Conservation (phyloP, 2,329 filamentous ascomycete genomes). For the Pezizomycotina sp. region DNA sequence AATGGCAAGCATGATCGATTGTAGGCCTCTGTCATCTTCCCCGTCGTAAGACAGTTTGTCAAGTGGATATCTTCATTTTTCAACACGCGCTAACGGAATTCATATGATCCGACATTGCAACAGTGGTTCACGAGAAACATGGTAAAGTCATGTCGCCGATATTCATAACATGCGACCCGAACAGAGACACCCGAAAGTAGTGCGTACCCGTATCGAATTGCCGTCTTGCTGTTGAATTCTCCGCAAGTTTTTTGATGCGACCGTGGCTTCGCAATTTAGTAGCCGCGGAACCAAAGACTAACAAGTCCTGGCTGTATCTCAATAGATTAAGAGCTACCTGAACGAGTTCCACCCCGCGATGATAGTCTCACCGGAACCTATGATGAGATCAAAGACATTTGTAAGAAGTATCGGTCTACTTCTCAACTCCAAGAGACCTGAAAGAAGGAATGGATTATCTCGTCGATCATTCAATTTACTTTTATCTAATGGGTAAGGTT, state of each 20-base stretch:
- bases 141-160: conserved; percentile 46
- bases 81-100: not conserved
- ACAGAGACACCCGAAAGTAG: conserved; percentile 68
- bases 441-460: conserved; percentile 91
- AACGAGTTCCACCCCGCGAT: conserved; percentile 77
- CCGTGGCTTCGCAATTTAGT: not conserved
- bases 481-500: conserved; percentile 74
- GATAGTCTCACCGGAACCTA: conserved; percentile 85
- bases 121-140: conserved; percentile 24
- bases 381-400: conserved; percentile 82
- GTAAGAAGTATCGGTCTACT: conserved; percentile 97
- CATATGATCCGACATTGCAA: not conserved
- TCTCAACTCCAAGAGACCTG: conserved; percentile 75
- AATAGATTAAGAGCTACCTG: conserved; percentile 57
- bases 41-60: not conserved
- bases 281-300: not conserved
- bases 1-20: conserved; percentile 90
- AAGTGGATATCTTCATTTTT: not conserved
- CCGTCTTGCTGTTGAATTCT: too few relatives aligned
- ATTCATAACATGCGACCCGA: conserved; percentile 93
- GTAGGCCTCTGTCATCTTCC: conserved; percentile 12
- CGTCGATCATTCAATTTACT: conserved; percentile 98
- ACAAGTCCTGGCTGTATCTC: not conserved
- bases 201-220: conserved; percentile 11
- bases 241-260: not conserved